These are phyloP conservation scores for Aegilops sharonensis DNA, from an alignment of 176 grass and related monocot genomes.

Conservation along the genomic window DNA sequence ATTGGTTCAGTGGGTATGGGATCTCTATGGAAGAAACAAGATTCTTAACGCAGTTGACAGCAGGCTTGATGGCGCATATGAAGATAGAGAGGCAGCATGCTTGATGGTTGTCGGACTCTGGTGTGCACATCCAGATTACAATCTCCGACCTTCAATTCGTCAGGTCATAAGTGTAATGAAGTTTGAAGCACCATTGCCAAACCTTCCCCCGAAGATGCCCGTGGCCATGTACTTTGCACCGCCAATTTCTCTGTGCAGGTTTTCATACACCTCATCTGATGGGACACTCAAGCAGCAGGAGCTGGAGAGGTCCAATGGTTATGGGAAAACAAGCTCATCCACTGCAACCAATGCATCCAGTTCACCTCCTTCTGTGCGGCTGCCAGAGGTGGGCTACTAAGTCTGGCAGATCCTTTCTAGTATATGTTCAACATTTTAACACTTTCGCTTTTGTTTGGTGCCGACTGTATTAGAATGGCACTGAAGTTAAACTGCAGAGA, in stretches of 20 bases:
- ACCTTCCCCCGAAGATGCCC: slow-evolving; percentile 58
- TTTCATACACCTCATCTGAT: slow-evolving; percentile 51
- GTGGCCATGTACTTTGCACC: slow-evolving; percentile 60
- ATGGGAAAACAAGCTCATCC: slow-evolving; percentile 31
- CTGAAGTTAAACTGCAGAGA: slow-evolving; percentile 16
- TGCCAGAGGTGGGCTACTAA: slow-evolving; percentile 35
- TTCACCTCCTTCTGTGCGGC: slow-evolving; percentile 23
- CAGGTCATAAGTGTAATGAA: slow-evolving; percentile 55
- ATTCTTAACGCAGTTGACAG: slow-evolving; percentile 45
- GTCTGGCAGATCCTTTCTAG: not conserved
- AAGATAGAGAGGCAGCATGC: slow-evolving; percentile 33
- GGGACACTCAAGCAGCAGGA: slow-evolving; percentile 15
- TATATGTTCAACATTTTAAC: slow-evolving; percentile 9
- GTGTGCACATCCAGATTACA: slow-evolving; percentile 66
- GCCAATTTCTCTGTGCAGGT: slow-evolving; percentile 42
- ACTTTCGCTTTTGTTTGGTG: slow-evolving; percentile 5
- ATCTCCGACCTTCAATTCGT: slow-evolving; percentile 42
- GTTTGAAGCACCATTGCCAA: slow-evolving; percentile 51
- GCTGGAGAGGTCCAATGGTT: not conserved
- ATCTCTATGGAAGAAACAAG: slow-evolving; percentile 52
- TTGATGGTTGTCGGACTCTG: slow-evolving; percentile 64
- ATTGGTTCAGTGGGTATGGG: slow-evolving; percentile 65
- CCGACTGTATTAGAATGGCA: slow-evolving; percentile 24
- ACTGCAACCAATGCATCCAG: slow-evolving; percentile 37
- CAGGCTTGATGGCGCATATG: slow-evolving; percentile 46